These are phyloP conservation scores for Mrakiaceae sp. DNA, from an alignment of 1,284 basidiomycete genomes.

Conservation along the genomic window DNA sequence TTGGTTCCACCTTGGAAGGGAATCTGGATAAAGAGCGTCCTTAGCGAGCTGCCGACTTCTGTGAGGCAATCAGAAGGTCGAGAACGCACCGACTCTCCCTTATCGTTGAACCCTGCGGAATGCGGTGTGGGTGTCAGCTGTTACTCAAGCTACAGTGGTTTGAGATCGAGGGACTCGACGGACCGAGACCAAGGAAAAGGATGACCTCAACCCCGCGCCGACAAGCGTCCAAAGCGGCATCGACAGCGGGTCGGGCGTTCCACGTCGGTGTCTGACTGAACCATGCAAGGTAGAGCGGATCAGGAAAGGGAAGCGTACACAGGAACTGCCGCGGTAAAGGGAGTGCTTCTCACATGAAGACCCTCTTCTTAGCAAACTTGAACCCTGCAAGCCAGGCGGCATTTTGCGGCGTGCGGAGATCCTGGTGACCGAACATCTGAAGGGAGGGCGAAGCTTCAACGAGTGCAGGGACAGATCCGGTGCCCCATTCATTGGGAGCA, in stretches of 20 bases:
- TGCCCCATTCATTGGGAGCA: not conserved
- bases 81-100: slow-evolving; percentile 43
- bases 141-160: not conserved
- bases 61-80: not conserved
- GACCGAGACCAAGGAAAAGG: slow-evolving; percentile 52
- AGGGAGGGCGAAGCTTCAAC: slow-evolving; percentile 14
- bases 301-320: not conserved
- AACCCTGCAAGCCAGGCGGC: slow-evolving; percentile 64
- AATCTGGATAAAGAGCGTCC: slow-evolving; percentile 28
- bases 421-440: slow-evolving; percentile 41
- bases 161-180: slow-evolving; percentile 6
- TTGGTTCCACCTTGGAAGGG: slow-evolving; percentile 73
- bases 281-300: not conserved
- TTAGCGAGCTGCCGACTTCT: not conserved
- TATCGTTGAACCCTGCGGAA: slow-evolving; percentile 48
- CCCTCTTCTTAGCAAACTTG: slow-evolving; percentile 50
- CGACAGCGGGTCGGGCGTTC: slow-evolving; percentile 57
- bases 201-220: slow-evolving; percentile 54
- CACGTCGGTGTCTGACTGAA: slow-evolving; percentile 59
- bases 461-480: not conserved
- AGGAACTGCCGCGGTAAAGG: slow-evolving; percentile 19
- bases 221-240: slow-evolving; percentile 54
- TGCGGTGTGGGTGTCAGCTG: not conserved
- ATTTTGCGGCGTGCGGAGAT: slow-evolving; percentile 56
- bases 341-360: slow-evolving; percentile 47